Evolutionary conservation across 441 rosid genomes (phyloP).

Genomic region (Adansonia rubrostipa): DNA sequence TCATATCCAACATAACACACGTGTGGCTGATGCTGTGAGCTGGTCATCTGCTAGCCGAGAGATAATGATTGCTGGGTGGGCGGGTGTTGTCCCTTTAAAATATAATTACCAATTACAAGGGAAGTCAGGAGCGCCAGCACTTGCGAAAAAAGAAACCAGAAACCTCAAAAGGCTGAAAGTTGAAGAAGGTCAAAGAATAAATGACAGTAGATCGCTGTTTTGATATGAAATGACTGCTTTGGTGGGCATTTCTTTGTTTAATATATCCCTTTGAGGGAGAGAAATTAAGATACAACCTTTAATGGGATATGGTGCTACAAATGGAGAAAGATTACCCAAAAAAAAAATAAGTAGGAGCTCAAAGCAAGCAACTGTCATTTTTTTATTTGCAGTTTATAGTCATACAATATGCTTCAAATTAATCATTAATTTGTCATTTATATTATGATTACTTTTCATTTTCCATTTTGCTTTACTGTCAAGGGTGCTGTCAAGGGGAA

Average conservation of each 20-base stretch:
- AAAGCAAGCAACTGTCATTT: background rate
- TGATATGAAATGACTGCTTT: slow-evolving; percentile 35
- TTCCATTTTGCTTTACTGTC: background rate
- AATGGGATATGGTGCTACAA: slow-evolving; percentile 26
- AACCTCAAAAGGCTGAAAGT: slow-evolving; percentile 73
- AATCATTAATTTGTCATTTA: background rate
- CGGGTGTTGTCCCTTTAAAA: background rate
- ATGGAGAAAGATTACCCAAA: background rate
- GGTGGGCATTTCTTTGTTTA: slow-evolving; percentile 37
- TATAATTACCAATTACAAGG: background rate
- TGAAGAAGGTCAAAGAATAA: slow-evolving; percentile 34
- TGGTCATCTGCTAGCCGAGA: background rate
- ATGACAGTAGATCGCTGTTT: background rate
- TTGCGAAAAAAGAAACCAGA: slow-evolving; percentile 32
- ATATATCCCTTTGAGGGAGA: background rate
- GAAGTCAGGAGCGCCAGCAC: slow-evolving; percentile 1
- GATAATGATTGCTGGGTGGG: background rate
- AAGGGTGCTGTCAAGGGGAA: background rate
- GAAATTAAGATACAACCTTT: background rate
- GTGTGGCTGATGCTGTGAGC: background rate
- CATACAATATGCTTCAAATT: background rate
- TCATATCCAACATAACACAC: slow-evolving; percentile 2
- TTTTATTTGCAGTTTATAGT: no score
- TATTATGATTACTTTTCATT: background rate
- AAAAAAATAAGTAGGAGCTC: background rate